Evolutionary conservation across 2,329 filamentous ascomycete genomes (phyloP).

Genomic region (Xylaria polymorpha): DNA sequence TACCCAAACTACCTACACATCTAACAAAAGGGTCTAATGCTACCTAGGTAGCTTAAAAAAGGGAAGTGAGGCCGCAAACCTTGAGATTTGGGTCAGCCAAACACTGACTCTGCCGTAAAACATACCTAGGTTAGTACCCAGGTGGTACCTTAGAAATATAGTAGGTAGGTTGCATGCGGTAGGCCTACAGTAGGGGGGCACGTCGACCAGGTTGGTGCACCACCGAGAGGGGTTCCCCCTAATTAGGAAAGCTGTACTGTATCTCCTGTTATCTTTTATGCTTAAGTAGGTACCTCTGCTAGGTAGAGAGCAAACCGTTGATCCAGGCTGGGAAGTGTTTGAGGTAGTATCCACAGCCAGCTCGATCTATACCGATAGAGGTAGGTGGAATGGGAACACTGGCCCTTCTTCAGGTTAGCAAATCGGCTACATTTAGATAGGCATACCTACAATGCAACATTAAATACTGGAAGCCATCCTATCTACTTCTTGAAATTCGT

Average conservation of each 20-base stretch:
- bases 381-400: not conserved
- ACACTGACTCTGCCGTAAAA: too few species aligned
- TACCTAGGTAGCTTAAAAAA: not conserved
- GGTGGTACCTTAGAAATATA: too few species aligned
- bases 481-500: conserved; percentile 1
- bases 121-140: too few species aligned
- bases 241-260: not conserved
- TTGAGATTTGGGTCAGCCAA: not conserved
- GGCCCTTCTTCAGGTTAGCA: conserved; percentile 1
- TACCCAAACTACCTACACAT: not conserved
- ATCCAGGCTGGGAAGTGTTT: not conserved
- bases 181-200: not conserved
- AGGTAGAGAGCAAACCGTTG: not conserved
- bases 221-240: not conserved
- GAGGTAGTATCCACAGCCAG: not conserved
- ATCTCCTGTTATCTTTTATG: not conserved
- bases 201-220: not conserved
- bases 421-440: not conserved
- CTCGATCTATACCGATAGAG: not conserved
- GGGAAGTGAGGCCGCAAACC: not conserved
- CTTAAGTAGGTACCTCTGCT: not conserved
- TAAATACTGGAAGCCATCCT: not conserved
- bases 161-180: too few species aligned
- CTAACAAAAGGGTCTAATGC: not conserved
- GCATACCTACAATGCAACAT: not conserved